Base-by-base conservation (phyloP, 2,329 filamentous ascomycete species). In the Diaporthe vexans region DNA sequence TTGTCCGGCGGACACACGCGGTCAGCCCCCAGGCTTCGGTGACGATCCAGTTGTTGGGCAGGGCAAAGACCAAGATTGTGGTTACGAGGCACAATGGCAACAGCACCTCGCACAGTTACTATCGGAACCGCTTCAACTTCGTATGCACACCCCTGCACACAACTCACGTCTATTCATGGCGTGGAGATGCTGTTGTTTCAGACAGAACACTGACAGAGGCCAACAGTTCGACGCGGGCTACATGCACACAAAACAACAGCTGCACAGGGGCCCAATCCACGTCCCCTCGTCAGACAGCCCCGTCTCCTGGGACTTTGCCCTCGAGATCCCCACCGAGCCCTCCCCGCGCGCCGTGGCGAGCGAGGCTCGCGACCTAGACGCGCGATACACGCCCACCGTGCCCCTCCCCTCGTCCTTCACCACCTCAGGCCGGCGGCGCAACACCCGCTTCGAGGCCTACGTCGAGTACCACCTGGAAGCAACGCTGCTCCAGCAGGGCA, bases 401-500 rank as follows among this genome's bases (percentile, higher is more conserved):
- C 19, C 65, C 0, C 75, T 81, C 9, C 79, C 79, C 1, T 73
- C 73, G 0, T 75, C 76, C 58, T 70, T 78, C 69, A 5, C 74
- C 59, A 63, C 73, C 29, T 26, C 57, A 3, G 29, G 52, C 29
- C 9, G 35, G 57, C 54, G 63, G 17, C 71, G 73, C 11, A 54
- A 43, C 35, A 76, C 73, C 1, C 68, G 33, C 1, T 77, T 76
- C n/a, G 77, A 82, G 26, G 74, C 76, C 4, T 81, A 78, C 13
- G 81, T 83, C n/a, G 82, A 86, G 58, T 85, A 85, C 56, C 79
- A 77, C 15, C 73, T 86, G 1, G 73, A 81, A 43, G 82, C 83
- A 0, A 74, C 76, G 2, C 48, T 84, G 2, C 4, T 24, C 19
- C 68, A n/a, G 6, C 76, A 76, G 40, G 52, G 48, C 52, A 75